phyloP scores from a whole-genome alignment of 768 basidiomycete genomes.

The Coprinopsis sp. region DNA sequence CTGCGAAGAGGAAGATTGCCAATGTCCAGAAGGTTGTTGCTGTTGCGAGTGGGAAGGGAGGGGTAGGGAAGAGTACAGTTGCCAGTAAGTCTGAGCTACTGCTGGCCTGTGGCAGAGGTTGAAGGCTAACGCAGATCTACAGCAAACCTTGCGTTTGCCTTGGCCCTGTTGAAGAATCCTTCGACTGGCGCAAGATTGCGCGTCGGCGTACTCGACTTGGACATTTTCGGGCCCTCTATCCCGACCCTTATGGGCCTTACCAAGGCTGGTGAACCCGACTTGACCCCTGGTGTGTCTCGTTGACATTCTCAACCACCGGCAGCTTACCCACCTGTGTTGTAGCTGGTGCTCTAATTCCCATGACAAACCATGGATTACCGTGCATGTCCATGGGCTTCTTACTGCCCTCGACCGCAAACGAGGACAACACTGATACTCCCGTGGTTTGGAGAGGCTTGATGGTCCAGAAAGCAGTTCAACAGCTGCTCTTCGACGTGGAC shows the following conservation, averaged over 20 bases:
- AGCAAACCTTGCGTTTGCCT: constrained; percentile 82
- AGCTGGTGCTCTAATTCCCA: constrained; percentile 78
- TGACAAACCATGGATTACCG: constrained; percentile 83
- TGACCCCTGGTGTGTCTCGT: constrained; percentile 56
- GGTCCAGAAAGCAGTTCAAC: constrained; percentile 98
- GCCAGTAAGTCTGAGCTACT: constrained; percentile 49
- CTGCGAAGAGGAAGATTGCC: constrained; percentile 53
- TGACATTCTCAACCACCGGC: background rate
- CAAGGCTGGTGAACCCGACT: constrained; percentile 66
- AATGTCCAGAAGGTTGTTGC: constrained; percentile 78
- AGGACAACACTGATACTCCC: constrained; percentile 62
- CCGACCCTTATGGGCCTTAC: constrained; percentile 92
- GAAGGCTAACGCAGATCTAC: constrained; percentile 6
- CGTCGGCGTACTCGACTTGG: constrained; percentile 88
- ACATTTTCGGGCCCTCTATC: constrained; percentile 92
- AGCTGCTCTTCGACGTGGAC: constrained; percentile 93
- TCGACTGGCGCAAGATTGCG: constrained; percentile 41
- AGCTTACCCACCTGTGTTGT: background rate
- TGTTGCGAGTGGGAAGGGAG: constrained; percentile 92
- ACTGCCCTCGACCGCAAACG: constrained; percentile 48
- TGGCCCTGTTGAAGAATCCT: constrained; percentile 43
- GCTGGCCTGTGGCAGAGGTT: background rate
- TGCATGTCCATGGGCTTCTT: constrained; percentile 99
- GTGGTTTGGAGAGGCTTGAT: constrained; percentile 96
- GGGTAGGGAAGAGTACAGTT: constrained; percentile 92